Evolutionary conservation across 2,329 filamentous ascomycete genomes (phyloP).

Genomic region (Ophiosphaerella narmari): DNA sequence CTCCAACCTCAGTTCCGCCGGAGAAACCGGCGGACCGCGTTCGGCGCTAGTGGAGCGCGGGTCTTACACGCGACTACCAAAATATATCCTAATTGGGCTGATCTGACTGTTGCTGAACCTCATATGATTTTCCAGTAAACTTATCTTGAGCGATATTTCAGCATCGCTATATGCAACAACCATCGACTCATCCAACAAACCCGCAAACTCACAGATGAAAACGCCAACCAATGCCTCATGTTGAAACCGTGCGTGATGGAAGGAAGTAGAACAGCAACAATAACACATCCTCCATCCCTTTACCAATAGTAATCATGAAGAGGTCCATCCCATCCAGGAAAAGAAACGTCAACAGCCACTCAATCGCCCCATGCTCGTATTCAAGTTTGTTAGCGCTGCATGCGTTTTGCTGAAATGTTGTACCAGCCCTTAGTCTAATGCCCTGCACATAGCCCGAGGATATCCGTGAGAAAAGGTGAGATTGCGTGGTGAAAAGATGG

Average conservation of each 20-base stretch:
- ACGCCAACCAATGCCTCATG: conserved; percentile 40
- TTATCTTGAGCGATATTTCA: conserved; percentile 8
- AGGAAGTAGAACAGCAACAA: too few relatives aligned
- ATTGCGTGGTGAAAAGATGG: background rate
- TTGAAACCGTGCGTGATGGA: background rate
- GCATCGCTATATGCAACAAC: conserved; percentile 27
- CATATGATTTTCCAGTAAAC: conserved; percentile 13
- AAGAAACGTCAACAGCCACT: background rate
- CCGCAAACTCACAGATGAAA: conserved; percentile 16
- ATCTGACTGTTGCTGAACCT: background rate
- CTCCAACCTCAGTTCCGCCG: conserved; percentile 23
- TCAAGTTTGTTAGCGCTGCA: conserved; percentile 10
- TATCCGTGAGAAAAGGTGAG: conserved; percentile 23
- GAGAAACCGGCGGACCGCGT: conserved; percentile 19
- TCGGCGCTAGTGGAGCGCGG: conserved; percentile 11
- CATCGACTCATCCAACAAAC: background rate
- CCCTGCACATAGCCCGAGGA: conserved; percentile 41
- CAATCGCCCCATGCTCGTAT: background rate
- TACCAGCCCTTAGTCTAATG: conserved; percentile 30
- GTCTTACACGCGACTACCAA: background rate
- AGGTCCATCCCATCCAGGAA: too few relatives aligned
- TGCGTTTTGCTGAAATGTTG: too few relatives aligned
- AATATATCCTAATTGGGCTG: background rate
- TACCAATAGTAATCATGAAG: background rate
- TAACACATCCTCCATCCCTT: too few relatives aligned